phyloP scores from a whole-genome alignment of 352 stramenopile species.

The Phytophthora lateralis region DNA sequence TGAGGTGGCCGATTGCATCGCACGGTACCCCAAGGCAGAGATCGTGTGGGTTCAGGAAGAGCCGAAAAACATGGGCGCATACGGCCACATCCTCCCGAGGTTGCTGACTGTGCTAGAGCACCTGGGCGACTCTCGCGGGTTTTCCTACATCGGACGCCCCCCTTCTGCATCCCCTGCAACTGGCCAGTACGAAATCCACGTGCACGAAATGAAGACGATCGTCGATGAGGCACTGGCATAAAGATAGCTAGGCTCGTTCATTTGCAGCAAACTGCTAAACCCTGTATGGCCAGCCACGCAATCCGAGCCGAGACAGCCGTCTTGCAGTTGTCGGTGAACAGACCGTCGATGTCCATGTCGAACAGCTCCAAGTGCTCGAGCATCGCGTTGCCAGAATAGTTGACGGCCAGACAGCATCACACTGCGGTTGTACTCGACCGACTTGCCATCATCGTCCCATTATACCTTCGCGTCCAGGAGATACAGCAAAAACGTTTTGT shows the following conservation, averaged over 20 bases:
- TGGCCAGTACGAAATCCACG: conserved; percentile 94
- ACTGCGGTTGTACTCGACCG: no score
- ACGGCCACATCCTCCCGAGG: conserved; percentile 91
- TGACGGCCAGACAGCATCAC: conserved; percentile 54
- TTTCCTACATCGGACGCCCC: conserved; percentile 94
- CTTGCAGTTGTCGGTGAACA: conserved; percentile 74
- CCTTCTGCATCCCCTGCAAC: conserved; percentile 96
- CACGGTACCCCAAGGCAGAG: conserved; percentile 94
- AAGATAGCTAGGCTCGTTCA: conserved; percentile 7
- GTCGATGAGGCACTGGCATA: conserved; percentile 84
- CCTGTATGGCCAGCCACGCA: conserved; percentile 38
- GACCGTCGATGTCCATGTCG: conserved; percentile 57
- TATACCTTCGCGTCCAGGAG: conserved; percentile 17
- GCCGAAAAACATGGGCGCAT: conserved; percentile 99
- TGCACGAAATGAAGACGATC: conserved; percentile 94
- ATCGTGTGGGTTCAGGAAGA: conserved; percentile 99
- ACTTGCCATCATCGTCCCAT: no score
- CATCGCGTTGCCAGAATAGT: conserved; percentile 67
- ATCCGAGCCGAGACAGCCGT: conserved; percentile 48
- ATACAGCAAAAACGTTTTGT: conserved; percentile 73
- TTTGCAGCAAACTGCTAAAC: not conserved
- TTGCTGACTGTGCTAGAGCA: conserved; percentile 95
- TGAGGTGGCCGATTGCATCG: conserved; percentile 90
- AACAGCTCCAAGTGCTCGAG: conserved; percentile 76
- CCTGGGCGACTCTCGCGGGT: conserved; percentile 53